Evolutionary conservation across 2,329 filamentous ascomycete species (phyloP), one percentile per base, ranked within the genome.

Genomic region (Ophidiomyces ophidiicola): DNA sequence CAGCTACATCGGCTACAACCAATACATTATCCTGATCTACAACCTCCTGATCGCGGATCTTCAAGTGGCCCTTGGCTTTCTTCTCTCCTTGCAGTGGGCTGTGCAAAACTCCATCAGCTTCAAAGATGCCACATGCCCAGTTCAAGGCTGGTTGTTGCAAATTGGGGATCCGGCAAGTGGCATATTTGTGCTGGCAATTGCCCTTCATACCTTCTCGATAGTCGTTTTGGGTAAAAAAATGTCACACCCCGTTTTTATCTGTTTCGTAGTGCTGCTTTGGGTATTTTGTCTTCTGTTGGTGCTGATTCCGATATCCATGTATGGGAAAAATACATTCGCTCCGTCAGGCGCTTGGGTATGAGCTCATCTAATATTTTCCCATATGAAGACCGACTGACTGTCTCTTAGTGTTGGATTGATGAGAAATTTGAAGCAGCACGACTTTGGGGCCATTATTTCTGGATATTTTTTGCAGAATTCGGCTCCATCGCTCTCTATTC

Each of bases 381-480:
- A 23, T n/a, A n/a, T 20, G 26, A 29, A 42, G 35, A 49, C 36
- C 12, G 11, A 18, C 2, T n/a, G 15, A 17, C 1, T 20, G 25
- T 19, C 19, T 43, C 15, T 15, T 32, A 70, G 69, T 72, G 69
- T 48, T 72, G 69, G 69, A 53, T 71, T 6, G 60, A 64, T 11
- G 48, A 54, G 3, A 48, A 59, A 8, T 61, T 59, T 47, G 62
- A 70, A 42, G 39, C 45, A 10, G 64, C 67, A 36, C 61, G 68
- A 5, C 57, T 72, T 3, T 70, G 61, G 61, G 57, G 65, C 4
- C 69, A 71, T 47, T 72, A 72, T 48, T 43, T 72, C 24, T 72
- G 68, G 68, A 69, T 71, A 45, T 71, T 71, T 53, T 53, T 69
- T 28, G 55, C 67, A 30, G 68, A 72, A 48, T 70, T 71, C 45